Conservation (phyloP, 2,329 filamentous ascomycete genomes). For the Pyrenophora graminea region DNA sequence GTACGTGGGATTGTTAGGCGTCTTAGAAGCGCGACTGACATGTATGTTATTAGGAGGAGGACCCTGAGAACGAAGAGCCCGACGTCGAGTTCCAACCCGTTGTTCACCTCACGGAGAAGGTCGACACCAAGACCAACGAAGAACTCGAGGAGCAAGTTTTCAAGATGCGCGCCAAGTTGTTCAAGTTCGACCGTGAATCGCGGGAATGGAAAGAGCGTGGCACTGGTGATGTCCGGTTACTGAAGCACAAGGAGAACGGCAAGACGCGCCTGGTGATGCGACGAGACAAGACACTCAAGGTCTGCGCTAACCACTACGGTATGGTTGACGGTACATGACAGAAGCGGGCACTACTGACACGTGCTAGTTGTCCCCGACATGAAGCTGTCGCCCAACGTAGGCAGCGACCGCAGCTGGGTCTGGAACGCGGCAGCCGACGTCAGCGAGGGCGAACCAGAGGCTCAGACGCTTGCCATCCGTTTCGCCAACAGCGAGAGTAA, state of each 20-base stretch:
- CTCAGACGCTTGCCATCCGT: conserved; percentile 92
- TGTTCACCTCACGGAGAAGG: conserved; percentile 92
- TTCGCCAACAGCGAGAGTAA: conserved; percentile 97
- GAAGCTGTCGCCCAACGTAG: conserved; percentile 98
- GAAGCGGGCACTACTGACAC: conserved; percentile 24
- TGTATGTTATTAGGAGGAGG: conserved; percentile 60
- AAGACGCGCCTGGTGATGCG: conserved; percentile 99
- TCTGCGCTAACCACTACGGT: conserved; percentile 99
- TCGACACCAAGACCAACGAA: conserved; percentile 97
- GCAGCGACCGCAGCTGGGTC: conserved; percentile 97
- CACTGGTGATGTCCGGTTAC: conserved; percentile 90
- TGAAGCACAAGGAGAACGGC: conserved; percentile 98
- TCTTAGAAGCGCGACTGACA: conserved; percentile 16
- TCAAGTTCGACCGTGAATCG: conserved; percentile 91
- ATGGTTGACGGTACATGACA: conserved; percentile 47
- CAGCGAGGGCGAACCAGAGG: conserved; percentile 96
- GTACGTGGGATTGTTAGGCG: conserved; percentile 47
- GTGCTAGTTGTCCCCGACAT: conserved; percentile 88
- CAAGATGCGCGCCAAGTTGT: conserved; percentile 99
- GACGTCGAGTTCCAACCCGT: conserved; percentile 98
- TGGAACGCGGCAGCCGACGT: conserved; percentile 99
- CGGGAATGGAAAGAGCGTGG: conserved; percentile 99
- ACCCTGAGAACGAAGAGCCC: conserved; percentile 84
- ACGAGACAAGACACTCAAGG: conserved; percentile 99
- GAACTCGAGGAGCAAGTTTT: conserved; percentile 96